phyloP scores from a whole-genome alignment of 805 yeast species.

The Lipomyces kockii region DNA sequence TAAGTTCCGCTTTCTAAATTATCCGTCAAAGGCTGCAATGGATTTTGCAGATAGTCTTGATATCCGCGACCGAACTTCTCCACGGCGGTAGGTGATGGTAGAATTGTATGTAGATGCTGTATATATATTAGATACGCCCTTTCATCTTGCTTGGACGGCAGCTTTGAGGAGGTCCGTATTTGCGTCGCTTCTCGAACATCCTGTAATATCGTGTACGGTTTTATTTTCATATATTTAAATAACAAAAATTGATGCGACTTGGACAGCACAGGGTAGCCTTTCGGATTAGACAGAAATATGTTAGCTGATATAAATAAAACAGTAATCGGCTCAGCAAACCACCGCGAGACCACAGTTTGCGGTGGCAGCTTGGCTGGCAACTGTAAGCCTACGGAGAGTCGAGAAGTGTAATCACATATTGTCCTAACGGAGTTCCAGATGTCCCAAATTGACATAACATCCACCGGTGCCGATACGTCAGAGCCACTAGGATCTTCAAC shows the following conservation, averaged over 20 bases:
- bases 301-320: conserved; percentile 61
- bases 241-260: conserved; percentile 59
- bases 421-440: conserved; percentile 70
- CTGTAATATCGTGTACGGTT: conserved; percentile 56
- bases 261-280: conserved; percentile 66
- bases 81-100: conserved; percentile 43
- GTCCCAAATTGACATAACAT: conserved; percentile 69
- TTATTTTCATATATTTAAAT: conserved; percentile 51
- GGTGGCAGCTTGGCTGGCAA: conserved; percentile 67
- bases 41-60: conserved; percentile 57
- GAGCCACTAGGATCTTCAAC: conserved; percentile 10
- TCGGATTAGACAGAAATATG: conserved; percentile 62
- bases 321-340: conserved; percentile 72
- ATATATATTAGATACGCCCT: conserved; percentile 52
- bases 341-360: conserved; percentile 56
- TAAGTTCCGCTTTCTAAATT: conserved; percentile 66
- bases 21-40: conserved; percentile 72
- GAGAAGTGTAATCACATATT: conserved; percentile 57
- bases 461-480: conserved; percentile 38
- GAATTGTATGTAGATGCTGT: conserved; percentile 46
- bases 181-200: conserved; percentile 51
- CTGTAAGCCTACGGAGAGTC: conserved; percentile 73
- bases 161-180: conserved; percentile 33
- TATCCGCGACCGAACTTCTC: conserved; percentile 47
- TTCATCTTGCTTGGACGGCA: conserved; percentile 40